phyloP scores from a whole-genome alignment of 805 yeast species.

The Phaffomyces opuntiae region DNA sequence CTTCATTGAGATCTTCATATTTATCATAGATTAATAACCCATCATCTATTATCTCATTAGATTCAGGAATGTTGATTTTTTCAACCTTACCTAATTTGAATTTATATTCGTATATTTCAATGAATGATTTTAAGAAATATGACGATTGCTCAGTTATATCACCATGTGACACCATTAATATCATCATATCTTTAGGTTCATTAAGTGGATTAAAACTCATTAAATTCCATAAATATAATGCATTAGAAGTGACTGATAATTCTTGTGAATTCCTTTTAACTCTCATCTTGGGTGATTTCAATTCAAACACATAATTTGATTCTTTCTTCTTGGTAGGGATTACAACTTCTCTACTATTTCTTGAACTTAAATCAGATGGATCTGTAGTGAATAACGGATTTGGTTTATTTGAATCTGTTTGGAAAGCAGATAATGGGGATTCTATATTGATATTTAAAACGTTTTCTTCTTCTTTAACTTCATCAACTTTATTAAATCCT shows the following conservation, averaged over 20 bases:
- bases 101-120: slow-evolving; percentile 35
- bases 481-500: slow-evolving; percentile 4
- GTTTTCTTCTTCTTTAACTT: background rate
- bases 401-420: background rate
- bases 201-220: slow-evolving; percentile 49
- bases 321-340: background rate
- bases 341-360: background rate
- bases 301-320: slow-evolving; percentile 22
- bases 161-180: slow-evolving; percentile 36
- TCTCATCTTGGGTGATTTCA: slow-evolving; percentile 29
- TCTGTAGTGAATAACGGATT: slow-evolving; percentile 4
- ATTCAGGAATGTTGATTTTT: slow-evolving; percentile 25
- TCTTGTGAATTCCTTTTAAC: slow-evolving; percentile 31
- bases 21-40: slow-evolving; percentile 6
- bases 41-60: slow-evolving; percentile 7
- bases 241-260: slow-evolving; percentile 40
- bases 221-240: slow-evolving; percentile 47
- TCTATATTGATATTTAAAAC: slow-evolving; percentile 9
- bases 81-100: slow-evolving; percentile 40
- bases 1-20: background rate
- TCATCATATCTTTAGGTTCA: slow-evolving; percentile 44
- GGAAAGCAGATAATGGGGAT: slow-evolving; percentile 15
- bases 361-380: slow-evolving; percentile 1
- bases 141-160: slow-evolving; percentile 24
- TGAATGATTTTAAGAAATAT: slow-evolving; percentile 34